phyloP scores from a whole-genome alignment of 75 land plant species.

The Isoetes taiwanensis region DNA sequence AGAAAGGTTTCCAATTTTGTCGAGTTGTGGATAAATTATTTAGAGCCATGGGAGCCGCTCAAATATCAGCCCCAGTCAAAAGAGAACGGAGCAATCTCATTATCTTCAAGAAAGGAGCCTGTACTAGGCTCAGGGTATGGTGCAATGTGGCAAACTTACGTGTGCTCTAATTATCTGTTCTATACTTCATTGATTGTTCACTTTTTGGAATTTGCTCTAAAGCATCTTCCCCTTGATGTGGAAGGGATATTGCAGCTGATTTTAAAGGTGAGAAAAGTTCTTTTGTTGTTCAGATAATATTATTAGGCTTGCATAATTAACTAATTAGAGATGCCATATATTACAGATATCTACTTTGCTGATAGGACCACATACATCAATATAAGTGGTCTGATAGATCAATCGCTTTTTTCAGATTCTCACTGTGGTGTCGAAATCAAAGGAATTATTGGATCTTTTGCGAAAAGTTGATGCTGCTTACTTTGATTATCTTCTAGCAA shows the following conservation, averaged over 20 bases:
- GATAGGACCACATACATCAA: not conserved
- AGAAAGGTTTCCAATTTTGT: constrained; percentile 48
- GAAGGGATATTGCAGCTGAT: constrained; percentile 53
- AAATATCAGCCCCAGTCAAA: not conserved
- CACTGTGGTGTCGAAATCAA: constrained; percentile 39
- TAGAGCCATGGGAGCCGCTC: constrained; percentile 54
- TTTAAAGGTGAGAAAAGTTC: constrained; percentile 38
- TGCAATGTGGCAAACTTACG: constrained; percentile 49
- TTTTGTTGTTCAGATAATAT: not conserved
- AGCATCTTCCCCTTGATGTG: constrained; percentile 48
- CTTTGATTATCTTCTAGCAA: constrained; percentile 24
- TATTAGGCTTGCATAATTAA: not conserved
- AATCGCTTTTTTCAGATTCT: constrained; percentile 35
- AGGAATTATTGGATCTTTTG: constrained; percentile 49
- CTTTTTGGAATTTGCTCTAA: constrained; percentile 77
- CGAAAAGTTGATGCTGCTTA: constrained; percentile 45
- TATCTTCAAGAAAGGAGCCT: not conserved
- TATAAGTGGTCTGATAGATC: not conserved
- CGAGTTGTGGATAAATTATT: constrained; percentile 49
- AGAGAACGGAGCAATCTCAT: not conserved
- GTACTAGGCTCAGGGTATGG: constrained; percentile 11
- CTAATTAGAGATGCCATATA: not conserved
- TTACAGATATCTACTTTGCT: not conserved
- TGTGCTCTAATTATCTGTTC: constrained; percentile 52
- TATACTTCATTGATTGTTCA: constrained; percentile 64